Evolutionary conservation across 2,329 filamentous ascomycete genomes (phyloP), one percentile per base, ranked within the genome.

Genomic region (Cladosporium cucumerinum): DNA sequence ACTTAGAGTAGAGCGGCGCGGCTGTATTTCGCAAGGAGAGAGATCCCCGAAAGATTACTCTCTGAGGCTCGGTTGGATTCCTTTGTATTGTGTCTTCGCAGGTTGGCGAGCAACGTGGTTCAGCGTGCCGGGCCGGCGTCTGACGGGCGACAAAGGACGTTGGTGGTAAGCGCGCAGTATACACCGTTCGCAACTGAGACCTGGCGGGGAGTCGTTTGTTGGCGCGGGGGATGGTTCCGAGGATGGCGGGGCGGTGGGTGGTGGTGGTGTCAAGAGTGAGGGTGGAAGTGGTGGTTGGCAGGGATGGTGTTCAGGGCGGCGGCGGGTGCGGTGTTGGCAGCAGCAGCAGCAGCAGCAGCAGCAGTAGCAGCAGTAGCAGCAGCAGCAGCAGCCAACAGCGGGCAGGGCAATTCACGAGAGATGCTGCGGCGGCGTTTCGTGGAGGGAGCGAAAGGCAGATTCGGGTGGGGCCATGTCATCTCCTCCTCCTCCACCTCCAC

Each of bases 151-250:
- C 60, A 62, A 62, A 62, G 60, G 30, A 62, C 36, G 34, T 12
- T 12, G 34, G 49, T n/a, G 43, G 49, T 21, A 46, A n/a, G 60
- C 60, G 59, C 59, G 32, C 25, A 61, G 59, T 30, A 28, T 26
- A 43, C 18, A 28, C 60, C 60, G 60, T 54, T 55, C 49, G 60
- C 60, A 55, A 62, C 60, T 62, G 36, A 58, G 36, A 58, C 55
- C 32, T 36, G 14, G 30, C 28, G 28, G 26, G 58, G 26, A 28
- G 46, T 26, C 21, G 58, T 49, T 61, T 58, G 55, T 28, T 46
- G 55, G 32, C 16, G 28, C 28, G 54, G 55, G 25, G 36, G 25
- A 39, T 46, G 16, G 55, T 58, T 46, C 36, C 32, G 54, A 21
- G 5, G 54, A 32, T 57, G 54, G 55, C 39, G n/a, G 8, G 39